Conservation (phyloP, 352 stramenopile genomes). For the Pythium oligandrum region DNA sequence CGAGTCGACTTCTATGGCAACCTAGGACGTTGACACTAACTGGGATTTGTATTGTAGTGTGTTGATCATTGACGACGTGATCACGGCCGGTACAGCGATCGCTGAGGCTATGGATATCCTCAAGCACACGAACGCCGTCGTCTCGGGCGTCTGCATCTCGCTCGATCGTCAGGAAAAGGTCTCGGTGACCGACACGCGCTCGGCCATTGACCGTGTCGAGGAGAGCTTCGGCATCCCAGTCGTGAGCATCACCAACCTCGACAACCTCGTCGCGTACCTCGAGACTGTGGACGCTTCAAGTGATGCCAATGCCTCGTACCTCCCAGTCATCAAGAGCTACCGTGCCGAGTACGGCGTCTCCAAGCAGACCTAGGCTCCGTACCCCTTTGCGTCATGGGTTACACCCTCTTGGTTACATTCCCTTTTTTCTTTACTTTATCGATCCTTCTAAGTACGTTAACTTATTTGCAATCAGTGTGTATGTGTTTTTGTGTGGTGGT, state of each 20-base stretch:
- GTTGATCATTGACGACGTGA: conserved; percentile 99
- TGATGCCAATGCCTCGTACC: conserved; percentile 55
- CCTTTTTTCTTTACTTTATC: too few species aligned
- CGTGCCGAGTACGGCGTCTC: conserved; percentile 68
- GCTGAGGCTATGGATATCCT: conserved; percentile 92
- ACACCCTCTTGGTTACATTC: too few species aligned
- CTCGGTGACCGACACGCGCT: conserved; percentile 89
- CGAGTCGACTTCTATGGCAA: neutral
- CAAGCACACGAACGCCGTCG: conserved; percentile 85
- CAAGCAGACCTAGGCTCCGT: neutral
- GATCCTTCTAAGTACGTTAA: too few species aligned
- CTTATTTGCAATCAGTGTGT: too few species aligned
- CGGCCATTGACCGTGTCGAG: conserved; percentile 92
- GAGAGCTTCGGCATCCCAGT: conserved; percentile 90
- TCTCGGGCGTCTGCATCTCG: conserved; percentile 95
- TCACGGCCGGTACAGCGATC: conserved; percentile 98
- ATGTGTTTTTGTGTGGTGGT: too few species aligned
- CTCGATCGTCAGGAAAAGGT: conserved; percentile 98
- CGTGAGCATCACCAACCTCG: conserved; percentile 92
- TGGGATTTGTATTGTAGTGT: conserved; percentile 50
- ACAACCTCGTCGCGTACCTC: conserved; percentile 91
- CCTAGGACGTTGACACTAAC: conserved; percentile 1
- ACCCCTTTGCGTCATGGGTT: too few species aligned
- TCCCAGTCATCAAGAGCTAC: conserved; percentile 72
- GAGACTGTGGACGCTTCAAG: conserved; percentile 35